Conservation (phyloP, 345 rosid genomes). For the Ricinus communis region DNA sequence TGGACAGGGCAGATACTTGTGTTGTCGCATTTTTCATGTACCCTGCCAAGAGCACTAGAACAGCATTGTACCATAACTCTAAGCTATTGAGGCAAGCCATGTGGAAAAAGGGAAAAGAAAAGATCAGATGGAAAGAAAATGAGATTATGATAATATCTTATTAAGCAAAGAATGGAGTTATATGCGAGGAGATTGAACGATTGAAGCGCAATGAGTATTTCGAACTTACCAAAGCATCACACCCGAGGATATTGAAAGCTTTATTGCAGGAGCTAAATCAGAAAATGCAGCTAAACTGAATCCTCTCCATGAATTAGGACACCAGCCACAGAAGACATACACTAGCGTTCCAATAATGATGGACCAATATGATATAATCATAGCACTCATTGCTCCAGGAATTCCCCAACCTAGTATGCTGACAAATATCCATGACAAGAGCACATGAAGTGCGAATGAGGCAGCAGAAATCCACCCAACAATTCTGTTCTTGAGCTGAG, state of each 20-base stretch:
- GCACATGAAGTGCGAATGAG: slow-evolving; percentile 26
- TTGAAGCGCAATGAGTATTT: no score
- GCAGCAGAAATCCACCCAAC: slow-evolving; percentile 33
- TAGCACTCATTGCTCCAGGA: slow-evolving; percentile 38
- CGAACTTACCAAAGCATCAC: slow-evolving; percentile 52
- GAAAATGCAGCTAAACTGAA: slow-evolving; percentile 47
- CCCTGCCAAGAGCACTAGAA: slow-evolving; percentile 71
- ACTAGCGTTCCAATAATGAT: slow-evolving; percentile 22
- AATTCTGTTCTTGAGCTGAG: slow-evolving; percentile 36
- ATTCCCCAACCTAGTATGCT: slow-evolving; percentile 27
- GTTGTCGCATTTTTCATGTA: slow-evolving; percentile 59
- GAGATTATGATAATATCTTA: background rate
- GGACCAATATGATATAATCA: slow-evolving; percentile 33
- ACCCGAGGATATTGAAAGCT: slow-evolving; percentile 64
- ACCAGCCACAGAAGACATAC: slow-evolving; percentile 66
- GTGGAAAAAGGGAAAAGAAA: no score
- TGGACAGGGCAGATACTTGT: slow-evolving; percentile 72
- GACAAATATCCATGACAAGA: slow-evolving; percentile 43
- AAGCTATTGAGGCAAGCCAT: slow-evolving; percentile 39
- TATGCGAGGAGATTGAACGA: no score
- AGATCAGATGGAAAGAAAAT: no score
- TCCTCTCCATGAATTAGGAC: slow-evolving; percentile 68
- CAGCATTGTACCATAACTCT: slow-evolving; percentile 74
- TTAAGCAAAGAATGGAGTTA: background rate
- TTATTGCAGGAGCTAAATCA: slow-evolving; percentile 49